A percentile compares a stretch with the other conserved stretches of the same genome.
Conservation (phyloP, 208 protist genomes). For the Acanthamoeba royreba region DNA sequence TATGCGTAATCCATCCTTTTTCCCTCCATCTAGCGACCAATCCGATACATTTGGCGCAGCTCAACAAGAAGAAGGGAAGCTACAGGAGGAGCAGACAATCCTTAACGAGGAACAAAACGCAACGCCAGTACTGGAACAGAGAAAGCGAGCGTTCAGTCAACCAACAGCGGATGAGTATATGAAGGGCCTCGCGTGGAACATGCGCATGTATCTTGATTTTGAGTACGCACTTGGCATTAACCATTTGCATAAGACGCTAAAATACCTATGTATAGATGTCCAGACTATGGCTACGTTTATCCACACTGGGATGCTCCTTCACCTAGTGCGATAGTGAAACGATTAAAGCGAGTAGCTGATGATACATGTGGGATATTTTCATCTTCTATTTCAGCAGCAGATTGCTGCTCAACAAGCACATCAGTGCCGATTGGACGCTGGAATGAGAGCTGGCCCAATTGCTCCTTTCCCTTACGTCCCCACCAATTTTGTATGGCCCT, state of each 20-base stretch:
- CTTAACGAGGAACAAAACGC: background rate
- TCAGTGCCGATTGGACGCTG: background rate
- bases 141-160: background rate
- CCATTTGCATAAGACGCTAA: background rate
- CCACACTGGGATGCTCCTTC: background rate
- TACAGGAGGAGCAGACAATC: too few species aligned
- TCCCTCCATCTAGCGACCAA: background rate
- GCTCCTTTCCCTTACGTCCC: background rate
- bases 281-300: background rate
- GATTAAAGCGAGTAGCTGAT: background rate
- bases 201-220: conserved; percentile 3
- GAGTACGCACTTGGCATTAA: background rate
- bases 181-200: background rate
- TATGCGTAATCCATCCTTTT: background rate
- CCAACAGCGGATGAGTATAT: background rate
- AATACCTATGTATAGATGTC: too few species aligned
- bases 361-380: background rate
- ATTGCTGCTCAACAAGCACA: background rate
- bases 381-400: too few species aligned
- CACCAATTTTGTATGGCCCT: background rate
- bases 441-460: background rate
- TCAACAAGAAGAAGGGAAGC: background rate
- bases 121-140: background rate
- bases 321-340: background rate
- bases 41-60: background rate